Evolutionary conservation across 495 filamentous ascomycete species (phyloP).

Genomic region (Ramalina intermedia): DNA sequence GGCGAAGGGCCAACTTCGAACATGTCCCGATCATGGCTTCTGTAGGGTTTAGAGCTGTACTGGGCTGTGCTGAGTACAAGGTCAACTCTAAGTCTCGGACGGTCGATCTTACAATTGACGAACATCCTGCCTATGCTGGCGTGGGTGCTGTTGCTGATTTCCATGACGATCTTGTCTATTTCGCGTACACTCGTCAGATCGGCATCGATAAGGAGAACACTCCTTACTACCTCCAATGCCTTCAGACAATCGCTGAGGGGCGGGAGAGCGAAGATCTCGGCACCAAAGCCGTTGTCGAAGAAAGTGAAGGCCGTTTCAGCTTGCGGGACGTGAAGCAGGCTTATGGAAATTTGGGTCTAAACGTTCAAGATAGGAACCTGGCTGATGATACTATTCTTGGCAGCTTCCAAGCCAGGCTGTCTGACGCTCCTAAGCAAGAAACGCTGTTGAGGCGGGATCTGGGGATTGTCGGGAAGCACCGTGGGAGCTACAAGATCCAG

Average conservation of each 20-base stretch:
- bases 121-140: constrained; percentile 28
- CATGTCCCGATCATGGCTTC: constrained; percentile 20
- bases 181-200: constrained; percentile 29
- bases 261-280: constrained; percentile 27
- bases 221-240: constrained; percentile 34
- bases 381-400: constrained; percentile 44
- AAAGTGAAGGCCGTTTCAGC: constrained; percentile 26
- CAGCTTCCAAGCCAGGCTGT: constrained; percentile 38
- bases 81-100: constrained; percentile 8
- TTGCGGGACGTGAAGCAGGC: constrained; percentile 28
- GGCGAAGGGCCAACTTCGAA: constrained; percentile 21
- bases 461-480: constrained; percentile 39
- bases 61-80: constrained; percentile 26
- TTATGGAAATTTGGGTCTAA: constrained; percentile 38
- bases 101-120: constrained; percentile 10
- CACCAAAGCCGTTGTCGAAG: constrained; percentile 24
- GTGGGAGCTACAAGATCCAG: constrained; percentile 37
- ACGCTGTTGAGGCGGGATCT: constrained; percentile 36
- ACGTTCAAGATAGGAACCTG: constrained; percentile 21
- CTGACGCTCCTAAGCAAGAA: constrained; percentile 30
- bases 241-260: constrained; percentile 26
- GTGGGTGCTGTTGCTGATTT: constrained; percentile 33
- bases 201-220: constrained; percentile 21
- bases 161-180: constrained; percentile 35
- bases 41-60: constrained; percentile 25